These are phyloP conservation scores for Calocybe gangraenosa DNA, from an alignment of 768 basidiomycete genomes.

Conservation along the genomic window DNA sequence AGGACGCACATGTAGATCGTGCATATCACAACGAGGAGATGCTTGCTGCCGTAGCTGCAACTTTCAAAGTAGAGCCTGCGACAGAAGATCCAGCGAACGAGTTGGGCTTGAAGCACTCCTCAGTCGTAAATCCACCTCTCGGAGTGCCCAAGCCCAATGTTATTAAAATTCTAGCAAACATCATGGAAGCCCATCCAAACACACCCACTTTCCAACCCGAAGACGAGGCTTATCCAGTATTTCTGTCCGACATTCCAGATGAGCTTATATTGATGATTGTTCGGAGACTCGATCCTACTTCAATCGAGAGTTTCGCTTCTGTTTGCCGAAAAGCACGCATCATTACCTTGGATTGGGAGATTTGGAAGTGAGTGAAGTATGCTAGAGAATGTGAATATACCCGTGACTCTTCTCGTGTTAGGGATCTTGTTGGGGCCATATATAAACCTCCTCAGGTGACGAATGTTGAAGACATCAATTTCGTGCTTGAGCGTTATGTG, in stretches of 20 bases:
- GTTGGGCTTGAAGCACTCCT: conserved; percentile 22
- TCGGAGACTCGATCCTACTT: conserved; percentile 56
- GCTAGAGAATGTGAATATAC: not conserved
- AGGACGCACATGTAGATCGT: conserved; percentile 71
- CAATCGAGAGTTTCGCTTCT: conserved; percentile 74
- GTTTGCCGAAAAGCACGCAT: conserved; percentile 74
- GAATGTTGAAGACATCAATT: conserved; percentile 41
- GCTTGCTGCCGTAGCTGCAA: conserved; percentile 30
- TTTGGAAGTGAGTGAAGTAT: conserved; percentile 63
- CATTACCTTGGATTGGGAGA: conserved; percentile 59
- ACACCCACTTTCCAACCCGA: conserved; percentile 62
- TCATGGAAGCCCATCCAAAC: conserved; percentile 47
- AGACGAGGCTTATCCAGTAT: conserved; percentile 54
- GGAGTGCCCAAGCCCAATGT: conserved; percentile 16
- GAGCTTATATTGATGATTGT: conserved; percentile 72
- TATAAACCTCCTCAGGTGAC: conserved; percentile 78
- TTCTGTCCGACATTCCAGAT: conserved; percentile 62
- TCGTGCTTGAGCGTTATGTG: conserved; percentile 47
- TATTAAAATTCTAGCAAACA: conserved; percentile 38
- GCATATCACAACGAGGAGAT: conserved; percentile 60
- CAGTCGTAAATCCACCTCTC: conserved; percentile 21
- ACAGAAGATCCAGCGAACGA: conserved; percentile 19
- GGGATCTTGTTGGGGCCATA: conserved; percentile 56
- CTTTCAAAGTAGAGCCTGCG: conserved; percentile 5
- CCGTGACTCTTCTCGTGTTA: conserved; percentile 22